Evolutionary conservation across 306 rosid species (phyloP).

Genomic region (Rosa persica): DNA sequence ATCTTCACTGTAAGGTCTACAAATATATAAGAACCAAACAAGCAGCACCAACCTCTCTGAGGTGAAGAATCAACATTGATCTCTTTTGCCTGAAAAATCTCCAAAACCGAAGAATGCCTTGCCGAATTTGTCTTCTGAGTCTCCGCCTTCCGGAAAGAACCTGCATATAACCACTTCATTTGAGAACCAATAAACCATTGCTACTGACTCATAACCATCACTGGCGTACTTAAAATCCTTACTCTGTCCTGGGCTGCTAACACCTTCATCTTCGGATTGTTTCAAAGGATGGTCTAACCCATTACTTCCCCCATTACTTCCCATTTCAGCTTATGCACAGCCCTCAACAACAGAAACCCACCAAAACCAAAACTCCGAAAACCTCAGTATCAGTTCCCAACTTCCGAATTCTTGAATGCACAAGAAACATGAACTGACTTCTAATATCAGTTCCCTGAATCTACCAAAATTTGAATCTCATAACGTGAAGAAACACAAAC

Average conservation of each 20-base stretch:
- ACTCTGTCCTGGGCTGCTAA: conserved; percentile 25
- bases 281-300: conserved; percentile 34
- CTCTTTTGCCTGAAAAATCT: conserved; percentile 34
- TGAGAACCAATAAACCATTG: conserved; percentile 16
- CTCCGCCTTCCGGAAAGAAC: conserved; percentile 29
- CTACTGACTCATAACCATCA: conserved; percentile 19
- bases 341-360: conserved; percentile 4
- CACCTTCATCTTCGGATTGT: conserved; percentile 29
- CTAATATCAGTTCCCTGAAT: conserved; percentile 17
- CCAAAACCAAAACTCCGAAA: conserved; percentile 21
- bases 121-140: conserved; percentile 22
- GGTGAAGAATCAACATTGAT: conserved; percentile 38
- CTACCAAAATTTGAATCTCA: neutral
- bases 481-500: neutral
- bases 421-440: conserved; percentile 1
- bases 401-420: conserved; percentile 18
- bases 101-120: conserved; percentile 13
- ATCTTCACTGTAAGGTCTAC: neutral
- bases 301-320: conserved; percentile 26
- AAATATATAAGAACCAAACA: conserved; percentile 10
- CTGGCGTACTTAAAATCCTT: conserved; percentile 28
- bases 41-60: conserved; percentile 44
- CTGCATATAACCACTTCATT: conserved; percentile 19
- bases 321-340: conserved; percentile 23
- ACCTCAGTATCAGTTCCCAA: conserved; percentile 16